Evolutionary conservation across 495 filamentous ascomycete species (phyloP), one percentile per base, ranked within the genome.

Genomic region (Lasiosphaeria miniovina): DNA sequence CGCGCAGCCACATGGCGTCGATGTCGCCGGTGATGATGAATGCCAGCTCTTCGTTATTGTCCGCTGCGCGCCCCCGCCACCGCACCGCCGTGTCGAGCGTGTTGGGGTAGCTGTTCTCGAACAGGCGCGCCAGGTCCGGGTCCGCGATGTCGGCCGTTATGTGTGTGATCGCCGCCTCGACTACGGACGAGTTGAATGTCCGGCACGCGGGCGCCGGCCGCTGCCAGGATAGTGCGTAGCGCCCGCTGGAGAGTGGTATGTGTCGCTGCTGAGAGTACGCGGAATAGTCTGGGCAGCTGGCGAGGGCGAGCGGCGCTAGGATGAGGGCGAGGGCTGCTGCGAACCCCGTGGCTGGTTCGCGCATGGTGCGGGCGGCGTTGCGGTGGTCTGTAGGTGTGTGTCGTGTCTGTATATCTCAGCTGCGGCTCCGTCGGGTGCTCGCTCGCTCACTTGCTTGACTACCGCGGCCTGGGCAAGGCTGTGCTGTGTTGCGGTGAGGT

Each of bases 1-100:
- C 87, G 34, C 86, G 78, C 49, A 90, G 74, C 86, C 87, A 89
- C 85, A 88, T 88, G 52, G 86, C 86, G 67, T 84, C 76, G 72
- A 96, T 96, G 70, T 96, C 91, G 33, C 76, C 76, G 1, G 76
- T 80, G 45, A 74, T 74, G 57, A 80, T 58, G 55, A 81, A 80
- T 49, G 78, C 71, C 35, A 81, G 74, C 55, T 79, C 71, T 60
- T 82, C 77, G 35, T 66, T 69, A 57, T 78, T 69, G 63, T 76
- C 71, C 54, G 70, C 68, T 14, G 83, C 78, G 57, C 73, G 70
- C 3, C 86, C 86, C 61, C 76, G 82, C 85, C 84, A 89, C 52
- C 77, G 79, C 58, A 90, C 77, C 3, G 86, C 84, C 4, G 87
- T 90, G 63, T 89, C 86, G 52, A 90, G 71, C 1, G 86, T 87